Conservation (phyloP, 139 green algal species). For the Chlorella sp. region DNA sequence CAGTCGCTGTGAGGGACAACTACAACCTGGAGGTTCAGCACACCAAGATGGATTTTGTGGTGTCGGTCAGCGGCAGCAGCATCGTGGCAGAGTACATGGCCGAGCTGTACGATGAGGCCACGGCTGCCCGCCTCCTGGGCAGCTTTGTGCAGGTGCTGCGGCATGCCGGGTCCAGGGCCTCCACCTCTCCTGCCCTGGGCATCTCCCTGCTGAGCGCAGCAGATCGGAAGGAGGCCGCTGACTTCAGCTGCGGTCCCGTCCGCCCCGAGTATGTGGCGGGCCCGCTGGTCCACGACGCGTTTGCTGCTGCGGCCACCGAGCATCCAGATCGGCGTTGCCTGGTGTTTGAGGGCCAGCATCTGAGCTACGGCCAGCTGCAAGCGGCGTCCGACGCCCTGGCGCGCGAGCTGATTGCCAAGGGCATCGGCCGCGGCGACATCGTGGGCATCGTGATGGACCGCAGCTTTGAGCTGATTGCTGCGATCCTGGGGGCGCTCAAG, state of each 20-base stretch:
- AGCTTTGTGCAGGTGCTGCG: not conserved
- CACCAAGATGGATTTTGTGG: not conserved
- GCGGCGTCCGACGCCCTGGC: no score
- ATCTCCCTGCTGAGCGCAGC: not conserved
- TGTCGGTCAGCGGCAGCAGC: no score
- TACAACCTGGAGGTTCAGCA: no score
- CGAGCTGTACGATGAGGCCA: not conserved
- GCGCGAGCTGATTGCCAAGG: no score
- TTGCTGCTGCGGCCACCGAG: not conserved
- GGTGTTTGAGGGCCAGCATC: not conserved
- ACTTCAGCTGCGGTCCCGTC: not conserved
- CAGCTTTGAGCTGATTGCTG: no score
- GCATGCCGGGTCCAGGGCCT: not conserved
- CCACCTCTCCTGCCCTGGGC: not conserved
- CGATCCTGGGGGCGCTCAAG: no score
- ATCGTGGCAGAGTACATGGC: not conserved
- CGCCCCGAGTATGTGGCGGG: not conserved
- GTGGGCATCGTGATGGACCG: no score
- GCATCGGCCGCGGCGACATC: no score
- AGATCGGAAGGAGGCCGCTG: not conserved
- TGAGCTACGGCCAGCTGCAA: not conserved
- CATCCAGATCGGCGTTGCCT: not conserved
- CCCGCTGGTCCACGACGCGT: not conserved
- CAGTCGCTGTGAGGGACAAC: no score
- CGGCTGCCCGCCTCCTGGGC: not conserved